These are phyloP conservation scores for Trichoderma sp. DNA, from an alignment of 2,329 filamentous ascomycete species.

Conservation along the genomic window DNA sequence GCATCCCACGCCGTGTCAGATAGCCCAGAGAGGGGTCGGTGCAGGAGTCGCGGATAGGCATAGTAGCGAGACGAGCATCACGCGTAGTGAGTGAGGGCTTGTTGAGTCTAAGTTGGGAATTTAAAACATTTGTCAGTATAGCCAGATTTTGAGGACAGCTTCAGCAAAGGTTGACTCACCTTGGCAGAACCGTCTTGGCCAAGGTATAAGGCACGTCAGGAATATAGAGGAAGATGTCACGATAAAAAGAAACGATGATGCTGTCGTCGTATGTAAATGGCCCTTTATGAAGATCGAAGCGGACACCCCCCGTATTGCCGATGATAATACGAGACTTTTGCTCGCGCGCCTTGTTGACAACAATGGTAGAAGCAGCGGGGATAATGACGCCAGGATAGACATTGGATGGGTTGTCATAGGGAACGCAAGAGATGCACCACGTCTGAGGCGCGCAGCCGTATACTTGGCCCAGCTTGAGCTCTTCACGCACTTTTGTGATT, in stretches of 20 bases:
- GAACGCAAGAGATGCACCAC: constrained; percentile 59
- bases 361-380: constrained; percentile 51
- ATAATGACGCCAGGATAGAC: constrained; percentile 55
- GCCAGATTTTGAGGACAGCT: not conserved
- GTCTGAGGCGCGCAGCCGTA: constrained; percentile 63
- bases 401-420: constrained; percentile 53
- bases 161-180: constrained; percentile 28
- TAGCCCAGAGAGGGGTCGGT: constrained; percentile 46
- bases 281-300: constrained; percentile 64
- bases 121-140: not conserved
- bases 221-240: constrained; percentile 55
- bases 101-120: constrained; percentile 42
- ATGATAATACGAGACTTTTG: constrained; percentile 57
- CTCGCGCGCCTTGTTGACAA: constrained; percentile 55
- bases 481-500: constrained; percentile 53
- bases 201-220: constrained; percentile 51
- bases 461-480: constrained; percentile 56
- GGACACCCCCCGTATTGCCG: constrained; percentile 61
- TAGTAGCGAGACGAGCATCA: constrained; percentile 36
- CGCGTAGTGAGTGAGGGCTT: constrained; percentile 40
- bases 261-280: constrained; percentile 58
- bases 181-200: constrained; percentile 41
- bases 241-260: constrained; percentile 60
- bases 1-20: constrained; percentile 30
- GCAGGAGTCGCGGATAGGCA: constrained; percentile 48